A percentile compares a stretch with the other conserved stretches of the same genome.
These are phyloP conservation scores for Fallopia convolvulus DNA, from an alignment of 148 eudicot genomes.

Conservation along the genomic window DNA sequence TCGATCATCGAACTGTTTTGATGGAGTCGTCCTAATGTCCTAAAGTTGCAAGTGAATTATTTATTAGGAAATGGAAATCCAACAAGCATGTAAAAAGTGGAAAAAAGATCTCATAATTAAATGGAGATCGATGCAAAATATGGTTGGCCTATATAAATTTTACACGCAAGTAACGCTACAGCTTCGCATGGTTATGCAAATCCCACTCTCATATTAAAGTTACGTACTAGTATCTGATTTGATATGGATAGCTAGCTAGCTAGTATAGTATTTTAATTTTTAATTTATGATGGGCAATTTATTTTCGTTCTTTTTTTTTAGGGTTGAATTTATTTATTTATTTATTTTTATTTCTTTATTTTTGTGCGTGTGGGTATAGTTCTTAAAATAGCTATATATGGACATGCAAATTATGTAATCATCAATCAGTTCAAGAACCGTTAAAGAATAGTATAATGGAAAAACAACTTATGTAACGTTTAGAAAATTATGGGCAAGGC, in stretches of 20 bases:
- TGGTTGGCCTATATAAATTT: background rate
- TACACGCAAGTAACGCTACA: background rate
- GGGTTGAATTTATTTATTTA: too few relatives aligned
- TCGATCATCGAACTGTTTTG: background rate
- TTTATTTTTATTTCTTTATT: too few relatives aligned
- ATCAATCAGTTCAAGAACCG: background rate
- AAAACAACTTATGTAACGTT: too few relatives aligned
- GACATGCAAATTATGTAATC: background rate
- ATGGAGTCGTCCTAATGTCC: background rate
- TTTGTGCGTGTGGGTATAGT: background rate
- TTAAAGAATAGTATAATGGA: too few relatives aligned
- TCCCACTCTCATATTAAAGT: background rate
- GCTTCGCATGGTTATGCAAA: background rate
- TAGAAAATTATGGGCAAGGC: too few relatives aligned
- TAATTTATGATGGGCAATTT: background rate
- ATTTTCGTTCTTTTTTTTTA: too few relatives aligned
- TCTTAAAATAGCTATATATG: background rate
- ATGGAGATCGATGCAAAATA: too few relatives aligned
- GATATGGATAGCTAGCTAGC: too few relatives aligned
- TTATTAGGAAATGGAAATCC: background rate
- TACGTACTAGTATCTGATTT: background rate
- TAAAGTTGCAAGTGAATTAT: background rate
- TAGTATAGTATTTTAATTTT: too few relatives aligned
- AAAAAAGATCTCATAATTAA: too few relatives aligned
- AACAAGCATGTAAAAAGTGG: background rate